Conservation (phyloP, 129 eudicot species). For the Centrapalus pauciflorus region DNA sequence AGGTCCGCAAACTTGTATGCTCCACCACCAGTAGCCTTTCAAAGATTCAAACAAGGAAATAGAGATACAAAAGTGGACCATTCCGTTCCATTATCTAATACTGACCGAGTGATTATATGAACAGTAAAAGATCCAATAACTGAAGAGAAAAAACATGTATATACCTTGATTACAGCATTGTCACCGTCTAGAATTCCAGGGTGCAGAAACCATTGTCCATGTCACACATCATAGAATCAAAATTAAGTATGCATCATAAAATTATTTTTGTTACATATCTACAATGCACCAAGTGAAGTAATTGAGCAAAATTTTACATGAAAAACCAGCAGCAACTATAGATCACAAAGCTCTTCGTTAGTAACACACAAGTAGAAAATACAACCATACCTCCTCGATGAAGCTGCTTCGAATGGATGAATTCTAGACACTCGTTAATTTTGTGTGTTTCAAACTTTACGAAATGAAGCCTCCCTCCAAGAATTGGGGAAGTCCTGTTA, state of each 20-base stretch:
- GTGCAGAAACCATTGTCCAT: conserved; percentile 31
- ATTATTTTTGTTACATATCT: too few species aligned
- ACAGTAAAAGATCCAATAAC: background rate
- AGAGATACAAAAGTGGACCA: background rate
- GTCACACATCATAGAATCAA: background rate
- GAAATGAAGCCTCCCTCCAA: conserved; percentile 96
- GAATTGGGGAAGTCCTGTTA: conserved; percentile 76
- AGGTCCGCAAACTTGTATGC: conserved; percentile 92
- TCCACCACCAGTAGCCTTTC: conserved; percentile 99
- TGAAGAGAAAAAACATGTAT: background rate
- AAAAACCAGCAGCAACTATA: background rate
- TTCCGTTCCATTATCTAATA: background rate
- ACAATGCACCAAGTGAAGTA: background rate
- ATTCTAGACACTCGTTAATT: conserved; percentile 86
- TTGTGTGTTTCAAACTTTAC: conserved; percentile 89
- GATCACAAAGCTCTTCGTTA: too few species aligned
- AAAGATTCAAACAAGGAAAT: conserved; percentile 33
- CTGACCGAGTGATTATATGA: background rate
- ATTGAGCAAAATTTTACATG: background rate
- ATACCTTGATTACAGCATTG: conserved; percentile 91
- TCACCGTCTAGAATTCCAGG: conserved; percentile 41
- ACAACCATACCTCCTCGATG: conserved; percentile 72
- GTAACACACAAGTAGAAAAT: too few species aligned
- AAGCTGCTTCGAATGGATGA: conserved; percentile 91
- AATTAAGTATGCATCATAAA: conserved; percentile 5